A percentile compares a stretch with the other conserved stretches of the same genome.
Conservation (phyloP, 129 eudicot species). For the Helianthus annuus region HanXRQr2.0-SUNRISE NC_035449.2:122034697-122035196, state of each 20-base stretch:
- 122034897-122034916: constrained; percentile 15
- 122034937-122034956: constrained; percentile 56
- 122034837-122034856: constrained; percentile 14
- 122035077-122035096: constrained; percentile 67
- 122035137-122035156: constrained; percentile 62
- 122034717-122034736: constrained; percentile 24
- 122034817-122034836: constrained; percentile 14
- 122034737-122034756: constrained; percentile 23
- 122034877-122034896: constrained; percentile 25
- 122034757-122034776: constrained; percentile 29
- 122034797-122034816: constrained; percentile 36
- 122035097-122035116: constrained; percentile 70
- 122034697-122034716: constrained; percentile 24
- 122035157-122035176: constrained; percentile 62
- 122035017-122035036: constrained; percentile 59
- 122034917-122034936: neutral
- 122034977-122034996: constrained; percentile 96
- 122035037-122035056: constrained; percentile 77
- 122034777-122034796: constrained; percentile 32
- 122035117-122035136: constrained; percentile 69
- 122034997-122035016: constrained; percentile 94
- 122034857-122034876: neutral
- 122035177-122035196: constrained; percentile 65
- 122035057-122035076: constrained; percentile 68
- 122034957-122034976: constrained; percentile 87